Evolutionary conservation across 1,139 yeast genomes (phyloP).

Genomic region (Blastobotrys raffinosifermentans): DNA sequence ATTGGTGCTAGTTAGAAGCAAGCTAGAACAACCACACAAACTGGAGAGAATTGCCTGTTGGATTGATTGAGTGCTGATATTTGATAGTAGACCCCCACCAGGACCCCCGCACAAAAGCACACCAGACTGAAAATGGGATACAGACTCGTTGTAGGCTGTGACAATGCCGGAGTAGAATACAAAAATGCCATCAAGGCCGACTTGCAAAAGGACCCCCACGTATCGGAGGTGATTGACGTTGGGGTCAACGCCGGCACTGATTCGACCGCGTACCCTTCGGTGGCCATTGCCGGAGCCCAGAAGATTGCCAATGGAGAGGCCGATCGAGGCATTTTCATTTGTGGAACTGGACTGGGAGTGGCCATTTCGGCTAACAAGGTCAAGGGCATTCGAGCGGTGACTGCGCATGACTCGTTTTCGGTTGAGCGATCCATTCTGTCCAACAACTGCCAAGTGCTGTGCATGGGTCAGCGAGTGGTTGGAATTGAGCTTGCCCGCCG

Average conservation of each 20-base stretch:
- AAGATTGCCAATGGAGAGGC: slow-evolving; percentile 37
- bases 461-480: slow-evolving; percentile 46
- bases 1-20: no score
- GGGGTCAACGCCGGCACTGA: slow-evolving; percentile 34
- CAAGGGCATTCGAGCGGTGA: slow-evolving; percentile 43
- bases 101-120: no score
- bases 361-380: slow-evolving; percentile 45
- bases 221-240: slow-evolving; percentile 37
- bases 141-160: slow-evolving; percentile 38
- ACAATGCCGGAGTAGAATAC: slow-evolving; percentile 43
- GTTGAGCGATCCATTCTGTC: slow-evolving; percentile 42
- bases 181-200: slow-evolving; percentile 38
- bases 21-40: no score
- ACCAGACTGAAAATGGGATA: no score
- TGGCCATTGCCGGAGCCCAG: slow-evolving; percentile 42
- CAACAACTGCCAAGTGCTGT: slow-evolving; percentile 41
- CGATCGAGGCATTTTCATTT: slow-evolving; percentile 41
- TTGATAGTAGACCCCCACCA: no score
- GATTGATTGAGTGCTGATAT: no score
- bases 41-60: no score
- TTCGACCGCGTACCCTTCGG: slow-evolving; percentile 37
- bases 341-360: slow-evolving; percentile 47
- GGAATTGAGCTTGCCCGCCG: slow-evolving; percentile 42
- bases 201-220: slow-evolving; percentile 30
- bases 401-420: slow-evolving; percentile 44